Evolutionary conservation across 1,284 basidiomycete species (phyloP), one percentile per base, ranked within the genome.

Genomic region (Puccinia triticina): DNA sequence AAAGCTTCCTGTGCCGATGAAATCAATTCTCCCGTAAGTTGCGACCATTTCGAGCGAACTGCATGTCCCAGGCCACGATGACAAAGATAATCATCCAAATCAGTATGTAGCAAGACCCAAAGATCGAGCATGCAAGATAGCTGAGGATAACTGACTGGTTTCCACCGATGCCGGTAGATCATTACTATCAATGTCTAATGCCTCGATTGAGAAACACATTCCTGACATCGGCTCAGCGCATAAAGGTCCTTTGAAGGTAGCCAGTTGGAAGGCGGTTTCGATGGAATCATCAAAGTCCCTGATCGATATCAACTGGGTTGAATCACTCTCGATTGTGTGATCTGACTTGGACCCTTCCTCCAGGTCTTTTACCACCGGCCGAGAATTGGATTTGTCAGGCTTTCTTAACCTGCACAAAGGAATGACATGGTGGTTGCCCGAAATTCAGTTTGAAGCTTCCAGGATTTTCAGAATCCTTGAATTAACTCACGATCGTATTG

Each of bases 191-290:
- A 96, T 88, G 55, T 90, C 89, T 14, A 96, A 87, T 26, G 88
- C 89, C 87, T 98, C 94, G 1, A 99, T 90, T 84, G 96, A 93
- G 88, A 93, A 99, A 0, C 92, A 95, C 88, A 99, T 89, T 0
- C 96, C 97, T 83, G 96, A 92, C 23, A 98, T 91, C 0, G 97
- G 97, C 87, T 99, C 97, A 10, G 92, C 93, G 84, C 97, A 99
- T 34, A 99, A 87, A 10, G 97, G 97, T 0, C 97, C 97, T 87
- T 96, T 93, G 86, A 94, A 93, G 0, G 93, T 93, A 2, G 96
- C 95, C 66, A 98, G 90, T 88, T 98, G 96, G 88, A 99, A 99
- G 0, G 96, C 97, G 2, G 92, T 92, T 87, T 98, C 96, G 67
- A 99, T 89, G 83, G 92, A 90, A 83, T 91, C 91, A 85, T 95